Conservation (phyloP, 495 filamentous ascomycete genomes). For the Bryoglossum gracile region DNA sequence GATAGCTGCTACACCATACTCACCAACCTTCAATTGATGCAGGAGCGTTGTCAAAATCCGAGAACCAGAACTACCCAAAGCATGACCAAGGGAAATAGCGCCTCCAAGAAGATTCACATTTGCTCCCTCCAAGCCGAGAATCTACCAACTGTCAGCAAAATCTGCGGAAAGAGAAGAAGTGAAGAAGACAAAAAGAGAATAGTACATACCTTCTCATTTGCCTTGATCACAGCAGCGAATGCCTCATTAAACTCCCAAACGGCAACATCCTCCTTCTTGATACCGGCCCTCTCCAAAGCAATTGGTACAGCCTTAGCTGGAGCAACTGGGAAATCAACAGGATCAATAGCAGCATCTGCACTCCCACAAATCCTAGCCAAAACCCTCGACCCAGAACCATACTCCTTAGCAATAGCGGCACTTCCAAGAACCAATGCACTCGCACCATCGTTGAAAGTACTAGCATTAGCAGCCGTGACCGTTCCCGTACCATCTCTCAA, state of each 20-base stretch:
- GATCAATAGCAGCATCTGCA: slow-evolving; percentile 87
- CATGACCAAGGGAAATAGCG: slow-evolving; percentile 90
- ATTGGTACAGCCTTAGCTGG: slow-evolving; percentile 88
- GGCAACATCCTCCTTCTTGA: slow-evolving; percentile 80
- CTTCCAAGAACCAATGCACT: slow-evolving; percentile 82
- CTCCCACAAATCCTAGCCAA: slow-evolving; percentile 77
- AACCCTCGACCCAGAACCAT: slow-evolving; percentile 63
- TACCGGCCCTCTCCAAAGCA: slow-evolving; percentile 80
- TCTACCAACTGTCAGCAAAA: slow-evolving; percentile 35
- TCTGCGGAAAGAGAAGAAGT: slow-evolving; percentile 5
- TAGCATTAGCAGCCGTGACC: slow-evolving; percentile 89
- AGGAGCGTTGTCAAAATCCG: slow-evolving; percentile 85
- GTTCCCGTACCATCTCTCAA: slow-evolving; percentile 75
- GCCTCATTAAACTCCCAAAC: slow-evolving; percentile 99
- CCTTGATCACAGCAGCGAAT: slow-evolving; percentile 92
- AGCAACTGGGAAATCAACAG: slow-evolving; percentile 92
- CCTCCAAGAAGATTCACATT: slow-evolving; percentile 85
- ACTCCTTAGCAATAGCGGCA: slow-evolving; percentile 66
- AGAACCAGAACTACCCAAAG: slow-evolving; percentile 87
- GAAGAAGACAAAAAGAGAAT: too few relatives aligned
- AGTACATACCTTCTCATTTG: slow-evolving; percentile 70
- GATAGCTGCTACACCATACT: slow-evolving; percentile 93
- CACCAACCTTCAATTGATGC: slow-evolving; percentile 81
- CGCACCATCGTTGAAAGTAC: slow-evolving; percentile 89
- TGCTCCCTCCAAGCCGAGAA: slow-evolving; percentile 66